Percentiles rank a stretch among this genome's conserved stretches.
These are phyloP conservation scores for Rhynchospora tenuis DNA, from an alignment of 176 grass and related monocot species.

Conservation along the genomic window DNA sequence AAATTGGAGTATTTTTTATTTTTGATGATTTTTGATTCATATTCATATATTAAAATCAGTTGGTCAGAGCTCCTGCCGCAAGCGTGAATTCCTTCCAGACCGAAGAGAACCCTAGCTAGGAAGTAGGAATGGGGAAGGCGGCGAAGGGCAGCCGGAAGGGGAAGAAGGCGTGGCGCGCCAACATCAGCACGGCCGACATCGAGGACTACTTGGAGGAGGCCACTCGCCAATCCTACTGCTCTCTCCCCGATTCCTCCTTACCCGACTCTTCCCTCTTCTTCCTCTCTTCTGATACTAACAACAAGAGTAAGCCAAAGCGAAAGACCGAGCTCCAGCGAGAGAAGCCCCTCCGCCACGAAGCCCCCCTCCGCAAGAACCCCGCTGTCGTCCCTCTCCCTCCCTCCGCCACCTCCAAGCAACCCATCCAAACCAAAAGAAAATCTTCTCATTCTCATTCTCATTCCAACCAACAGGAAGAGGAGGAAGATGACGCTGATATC, in stretches of 20 bases:
- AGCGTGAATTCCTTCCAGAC: no score
- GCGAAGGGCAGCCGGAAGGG: constrained; percentile 78
- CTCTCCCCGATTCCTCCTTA: no score
- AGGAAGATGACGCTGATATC: constrained; percentile 34
- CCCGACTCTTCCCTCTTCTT: constrained; percentile 71
- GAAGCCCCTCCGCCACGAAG: constrained; percentile 77
- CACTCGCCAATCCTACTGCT: constrained; percentile 49
- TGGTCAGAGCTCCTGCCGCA: no score
- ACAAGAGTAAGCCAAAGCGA: background rate
- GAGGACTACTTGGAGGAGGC: constrained; percentile 77
- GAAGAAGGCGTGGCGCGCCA: constrained; percentile 96
- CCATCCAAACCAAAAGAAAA: constrained; percentile 50
- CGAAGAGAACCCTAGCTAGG: no score
- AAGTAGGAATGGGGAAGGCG: constrained; percentile 54
- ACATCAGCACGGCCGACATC: constrained; percentile 83
- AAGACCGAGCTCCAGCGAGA: constrained; percentile 81
- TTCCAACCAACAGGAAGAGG: constrained; percentile 34
- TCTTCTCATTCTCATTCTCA: no score
- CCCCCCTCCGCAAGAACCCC: constrained; percentile 55
- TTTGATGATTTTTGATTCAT: no score
- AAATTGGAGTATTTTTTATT: no score
- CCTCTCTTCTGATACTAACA: constrained; percentile 17
- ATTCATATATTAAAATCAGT: no score
- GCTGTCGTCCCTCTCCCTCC: constrained; percentile 68
- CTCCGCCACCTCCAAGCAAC: constrained; percentile 40